Conservation (phyloP, 805 yeast species). For the Sporopachydermia lactativora region DNA sequence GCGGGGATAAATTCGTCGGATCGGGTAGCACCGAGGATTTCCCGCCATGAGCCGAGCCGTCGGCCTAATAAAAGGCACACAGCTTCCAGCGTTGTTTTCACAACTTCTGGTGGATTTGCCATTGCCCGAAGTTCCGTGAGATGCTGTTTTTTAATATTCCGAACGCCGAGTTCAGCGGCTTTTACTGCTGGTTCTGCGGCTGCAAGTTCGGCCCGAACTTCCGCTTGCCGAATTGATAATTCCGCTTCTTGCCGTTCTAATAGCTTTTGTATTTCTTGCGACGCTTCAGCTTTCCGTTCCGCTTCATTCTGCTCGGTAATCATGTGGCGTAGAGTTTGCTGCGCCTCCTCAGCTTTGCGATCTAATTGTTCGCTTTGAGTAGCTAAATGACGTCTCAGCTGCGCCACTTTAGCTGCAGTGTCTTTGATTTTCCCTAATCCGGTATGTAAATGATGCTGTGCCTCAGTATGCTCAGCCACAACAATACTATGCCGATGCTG, state of each 20-base stretch:
- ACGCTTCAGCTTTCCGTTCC: slow-evolving; percentile 78
- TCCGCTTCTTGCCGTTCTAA: slow-evolving; percentile 52
- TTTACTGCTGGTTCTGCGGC: slow-evolving; percentile 72
- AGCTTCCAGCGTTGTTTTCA: slow-evolving; percentile 74
- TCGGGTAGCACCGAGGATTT: slow-evolving; percentile 67
- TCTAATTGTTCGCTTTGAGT: slow-evolving; percentile 35
- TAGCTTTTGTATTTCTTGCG: slow-evolving; percentile 59
- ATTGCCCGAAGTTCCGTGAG: slow-evolving; percentile 79
- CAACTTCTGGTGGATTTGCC: slow-evolving; percentile 82
- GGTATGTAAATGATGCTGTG: slow-evolving; percentile 53
- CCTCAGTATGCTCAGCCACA: slow-evolving; percentile 20
- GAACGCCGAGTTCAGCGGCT: slow-evolving; percentile 84
- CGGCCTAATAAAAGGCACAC: slow-evolving; percentile 77
- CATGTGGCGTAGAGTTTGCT: slow-evolving; percentile 58
- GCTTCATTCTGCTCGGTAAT: slow-evolving; percentile 81
- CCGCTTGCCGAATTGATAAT: slow-evolving; percentile 35
- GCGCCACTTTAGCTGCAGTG: slow-evolving; percentile 58
- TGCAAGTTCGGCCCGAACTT: slow-evolving; percentile 51
- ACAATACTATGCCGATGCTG: no score
- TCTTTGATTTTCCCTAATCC: slow-evolving; percentile 71
- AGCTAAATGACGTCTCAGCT: slow-evolving; percentile 38
- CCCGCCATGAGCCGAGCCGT: slow-evolving; percentile 55
- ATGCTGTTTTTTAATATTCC: slow-evolving; percentile 84
- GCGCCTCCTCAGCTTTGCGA: slow-evolving; percentile 54
- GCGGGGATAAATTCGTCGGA: slow-evolving; percentile 78